A percentile compares a stretch with the other conserved stretches of the same genome.
Evolutionary conservation across 2,329 filamentous ascomycete genomes (phyloP).

Genomic region (Cryphonectria parasitica): DNA sequence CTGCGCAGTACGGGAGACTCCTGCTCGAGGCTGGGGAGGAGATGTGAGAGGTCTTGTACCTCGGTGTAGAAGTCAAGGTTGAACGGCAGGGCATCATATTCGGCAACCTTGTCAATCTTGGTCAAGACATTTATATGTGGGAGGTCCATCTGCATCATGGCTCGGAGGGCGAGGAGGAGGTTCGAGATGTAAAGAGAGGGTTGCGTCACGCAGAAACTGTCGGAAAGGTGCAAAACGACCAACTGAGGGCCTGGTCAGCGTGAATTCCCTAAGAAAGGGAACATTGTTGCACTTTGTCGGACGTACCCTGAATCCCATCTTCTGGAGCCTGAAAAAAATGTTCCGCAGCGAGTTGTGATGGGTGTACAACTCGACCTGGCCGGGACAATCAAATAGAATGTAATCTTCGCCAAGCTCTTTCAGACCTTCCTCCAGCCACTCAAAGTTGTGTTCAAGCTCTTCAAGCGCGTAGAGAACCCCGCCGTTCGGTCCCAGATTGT

Average conservation of each 20-base stretch:
- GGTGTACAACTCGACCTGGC: conserved; percentile 95
- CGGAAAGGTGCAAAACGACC: conserved; percentile 89
- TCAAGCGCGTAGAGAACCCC: conserved; percentile 92
- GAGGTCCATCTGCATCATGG: conserved; percentile 98
- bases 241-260: conserved; percentile 58
- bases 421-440: conserved; percentile 85
- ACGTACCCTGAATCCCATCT: conserved; percentile 86
- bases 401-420: conserved; percentile 87
- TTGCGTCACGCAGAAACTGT: conserved; percentile 90
- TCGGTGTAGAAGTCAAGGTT: conserved; percentile 98
- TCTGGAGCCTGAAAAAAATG: conserved; percentile 89
- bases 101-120: conserved; percentile 92
- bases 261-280: conserved; percentile 7
- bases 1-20: conserved; percentile 73
- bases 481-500: conserved; percentile 89
- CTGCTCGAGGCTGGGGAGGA: conserved; percentile 77
- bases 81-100: conserved; percentile 86
- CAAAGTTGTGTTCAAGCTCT: conserved; percentile 90
- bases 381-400: conserved; percentile 92
- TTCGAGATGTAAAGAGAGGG: conserved; percentile 96
- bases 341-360: conserved; percentile 91
- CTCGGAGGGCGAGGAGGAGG: conserved; percentile 86
- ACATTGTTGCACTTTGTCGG: background rate
- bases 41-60: conserved; percentile 86
- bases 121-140: conserved; percentile 95